Evolutionary conservation across 2,329 filamentous ascomycete genomes (phyloP).

Genomic region (Fusarium musae): DNA sequence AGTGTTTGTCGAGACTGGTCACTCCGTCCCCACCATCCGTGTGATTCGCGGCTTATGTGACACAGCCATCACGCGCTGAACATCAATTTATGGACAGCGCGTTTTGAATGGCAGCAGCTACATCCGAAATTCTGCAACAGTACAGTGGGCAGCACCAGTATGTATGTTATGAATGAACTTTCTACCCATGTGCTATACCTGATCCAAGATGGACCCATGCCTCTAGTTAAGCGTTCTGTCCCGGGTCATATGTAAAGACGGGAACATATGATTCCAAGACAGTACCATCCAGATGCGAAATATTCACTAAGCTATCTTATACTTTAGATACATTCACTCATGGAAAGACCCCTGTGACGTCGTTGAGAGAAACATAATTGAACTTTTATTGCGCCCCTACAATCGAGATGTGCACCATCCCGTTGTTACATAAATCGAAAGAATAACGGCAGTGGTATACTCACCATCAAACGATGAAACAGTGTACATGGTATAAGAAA

Average conservation of each 20-base stretch:
- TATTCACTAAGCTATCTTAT: not conserved
- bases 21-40: conserved; percentile 21
- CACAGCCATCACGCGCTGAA: conserved; percentile 1
- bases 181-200: not conserved
- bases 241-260: not conserved
- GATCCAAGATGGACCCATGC: conserved; percentile 11
- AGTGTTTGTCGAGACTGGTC: conserved; percentile 22
- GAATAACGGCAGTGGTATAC: conserved; percentile 43
- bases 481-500: conserved; percentile 32
- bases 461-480: conserved; percentile 43
- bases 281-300: conserved; percentile 15
- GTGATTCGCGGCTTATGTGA: conserved; percentile 5
- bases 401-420: conserved; percentile 33
- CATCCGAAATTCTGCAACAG: not conserved
- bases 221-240: conserved; percentile 6
- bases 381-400: conserved; percentile 48
- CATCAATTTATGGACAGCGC: not conserved
- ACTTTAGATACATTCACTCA: not conserved
- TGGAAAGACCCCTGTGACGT: not conserved
- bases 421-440: conserved; percentile 37
- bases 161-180: not conserved
- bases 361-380: conserved; percentile 28
- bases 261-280: conserved; percentile 19
- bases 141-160: not conserved
- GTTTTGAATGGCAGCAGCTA: conserved; percentile 18